These are phyloP conservation scores for Pseudomassariella vexata DNA, from an alignment of 2,329 filamentous ascomycete genomes.

Conservation along the genomic window DNA sequence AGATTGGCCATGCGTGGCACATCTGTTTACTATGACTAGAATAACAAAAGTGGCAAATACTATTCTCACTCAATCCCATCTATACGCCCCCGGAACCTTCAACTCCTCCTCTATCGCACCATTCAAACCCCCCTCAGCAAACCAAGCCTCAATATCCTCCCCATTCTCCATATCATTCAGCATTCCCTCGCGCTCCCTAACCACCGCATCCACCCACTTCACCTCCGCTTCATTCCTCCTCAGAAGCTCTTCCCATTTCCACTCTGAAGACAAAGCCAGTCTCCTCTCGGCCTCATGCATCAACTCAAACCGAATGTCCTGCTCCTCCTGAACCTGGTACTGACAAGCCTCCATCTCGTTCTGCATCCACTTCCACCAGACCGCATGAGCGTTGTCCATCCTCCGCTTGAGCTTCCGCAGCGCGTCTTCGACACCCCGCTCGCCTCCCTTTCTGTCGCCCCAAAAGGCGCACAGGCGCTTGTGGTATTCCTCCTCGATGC, in stretches of 20 bases:
- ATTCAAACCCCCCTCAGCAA: slow-evolving; percentile 13
- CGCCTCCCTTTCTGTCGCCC: slow-evolving; percentile 25
- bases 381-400: slow-evolving; percentile 34
- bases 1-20: no score
- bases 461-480: slow-evolving; percentile 32
- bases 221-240: slow-evolving; percentile 35
- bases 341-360: slow-evolving; percentile 32
- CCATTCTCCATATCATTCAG: slow-evolving; percentile 34
- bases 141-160: slow-evolving; percentile 19
- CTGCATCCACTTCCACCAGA: slow-evolving; percentile 35
- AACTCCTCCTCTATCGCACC: no score
- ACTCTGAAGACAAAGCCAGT: slow-evolving; percentile 18
- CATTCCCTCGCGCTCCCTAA: slow-evolving; percentile 36
- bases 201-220: slow-evolving; percentile 39
- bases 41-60: no score
- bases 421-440: slow-evolving; percentile 21
- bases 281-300: slow-evolving; percentile 32
- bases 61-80: no score
- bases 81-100: no score
- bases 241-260: slow-evolving; percentile 24
- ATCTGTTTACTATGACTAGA: no score
- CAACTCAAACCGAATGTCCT: slow-evolving; percentile 33
- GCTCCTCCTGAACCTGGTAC: slow-evolving; percentile 31
- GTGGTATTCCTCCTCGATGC: slow-evolving; percentile 38
- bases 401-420: slow-evolving; percentile 28